Evolutionary conservation across 331 rosid species (phyloP), one percentile per base, ranked within the genome.

Genomic region (Saraca asoca): DNA sequence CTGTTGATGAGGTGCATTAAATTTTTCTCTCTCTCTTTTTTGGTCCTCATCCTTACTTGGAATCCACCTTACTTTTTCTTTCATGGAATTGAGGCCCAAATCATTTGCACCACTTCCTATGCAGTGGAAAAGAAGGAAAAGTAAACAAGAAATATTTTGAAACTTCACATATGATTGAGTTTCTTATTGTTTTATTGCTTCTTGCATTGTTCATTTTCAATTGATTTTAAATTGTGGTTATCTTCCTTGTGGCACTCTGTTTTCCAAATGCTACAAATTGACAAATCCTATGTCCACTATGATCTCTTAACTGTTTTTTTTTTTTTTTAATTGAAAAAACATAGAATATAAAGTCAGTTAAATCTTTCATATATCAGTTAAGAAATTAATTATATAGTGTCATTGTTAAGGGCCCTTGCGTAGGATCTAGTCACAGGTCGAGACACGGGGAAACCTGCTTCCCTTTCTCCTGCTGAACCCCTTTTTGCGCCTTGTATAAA

Each of bases 1-100:
- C 96, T 14, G 97, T 94, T 46, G 96, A 88, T 75, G 97, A 88
- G 97, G 98, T 94, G 78, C 54, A 15, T 17, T 74, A 49, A 46
- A 37, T 24, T 24, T 59, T 48, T 56, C 60, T 34, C 46, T 53
- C 43, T 71, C 39, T 48, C 31, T 58, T 9, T 37, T 49, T n/a
- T 34, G 53, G 15, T 9, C 74, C 41, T 72, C 44, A 29, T 42
- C 9, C 19, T n/a, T 58, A 11, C 2, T 38, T 17, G 35, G 55
- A 38, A 64, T 13, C 9, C 9, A 11, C 68, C 54, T 34, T 71
- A 41, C 11, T 63, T n/a, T 56, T 46, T 58, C 44, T 45, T 9
- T 17, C 29, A 4, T 15, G 18, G 39, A 37, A 64, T 14, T 15
- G 18, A 12, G 51, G 51, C 9, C 18, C 43, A 16, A 7, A 63